phyloP scores from a whole-genome alignment of 1,284 basidiomycete genomes.

The Omphalotus olearius region DNA sequence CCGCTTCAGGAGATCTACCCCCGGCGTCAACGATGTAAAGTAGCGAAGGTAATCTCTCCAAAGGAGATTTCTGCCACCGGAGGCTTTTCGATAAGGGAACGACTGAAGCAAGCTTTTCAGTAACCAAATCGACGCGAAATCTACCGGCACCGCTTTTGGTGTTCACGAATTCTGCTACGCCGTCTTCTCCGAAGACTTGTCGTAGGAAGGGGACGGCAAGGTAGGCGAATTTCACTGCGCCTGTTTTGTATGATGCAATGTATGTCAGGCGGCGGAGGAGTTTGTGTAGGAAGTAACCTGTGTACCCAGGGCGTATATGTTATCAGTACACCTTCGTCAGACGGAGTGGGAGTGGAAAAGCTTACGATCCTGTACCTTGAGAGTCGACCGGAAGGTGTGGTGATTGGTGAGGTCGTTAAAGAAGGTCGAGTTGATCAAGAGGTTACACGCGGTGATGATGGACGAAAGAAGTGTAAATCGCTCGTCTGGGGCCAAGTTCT shows the following conservation, averaged over 20 bases:
- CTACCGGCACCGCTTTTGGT: neutral
- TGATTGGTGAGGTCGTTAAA: slow-evolving; percentile 11
- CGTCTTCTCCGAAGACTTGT: slow-evolving; percentile 7
- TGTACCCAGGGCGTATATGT: neutral
- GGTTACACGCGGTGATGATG: slow-evolving; percentile 13
- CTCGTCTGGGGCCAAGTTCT: slow-evolving; percentile 1
- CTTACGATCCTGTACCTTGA: slow-evolving; percentile 12
- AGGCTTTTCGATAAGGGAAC: neutral
- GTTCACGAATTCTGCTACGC: slow-evolving; percentile 1
- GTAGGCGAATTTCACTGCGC: slow-evolving; percentile 12
- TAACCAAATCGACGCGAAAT: slow-evolving; percentile 6
- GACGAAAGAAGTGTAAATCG: slow-evolving; percentile 8
- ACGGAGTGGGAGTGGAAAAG: neutral
- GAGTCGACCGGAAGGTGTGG: slow-evolving; percentile 6
- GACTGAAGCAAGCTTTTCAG: neutral
- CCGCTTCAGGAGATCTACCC: neutral
- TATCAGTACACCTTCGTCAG: neutral
- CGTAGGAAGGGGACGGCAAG: slow-evolving; percentile 13
- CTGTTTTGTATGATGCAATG: slow-evolving; percentile 14
- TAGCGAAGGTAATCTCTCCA: neutral
- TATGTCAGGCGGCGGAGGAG: slow-evolving; percentile 10
- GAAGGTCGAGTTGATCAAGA: slow-evolving; percentile 13
- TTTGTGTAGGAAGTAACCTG: slow-evolving; percentile 14
- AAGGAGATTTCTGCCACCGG: slow-evolving; percentile 6
- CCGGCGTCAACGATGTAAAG: neutral